Conservation (phyloP, 805 yeast genomes). For the Metschnikowia baotianmanensis region DNA sequence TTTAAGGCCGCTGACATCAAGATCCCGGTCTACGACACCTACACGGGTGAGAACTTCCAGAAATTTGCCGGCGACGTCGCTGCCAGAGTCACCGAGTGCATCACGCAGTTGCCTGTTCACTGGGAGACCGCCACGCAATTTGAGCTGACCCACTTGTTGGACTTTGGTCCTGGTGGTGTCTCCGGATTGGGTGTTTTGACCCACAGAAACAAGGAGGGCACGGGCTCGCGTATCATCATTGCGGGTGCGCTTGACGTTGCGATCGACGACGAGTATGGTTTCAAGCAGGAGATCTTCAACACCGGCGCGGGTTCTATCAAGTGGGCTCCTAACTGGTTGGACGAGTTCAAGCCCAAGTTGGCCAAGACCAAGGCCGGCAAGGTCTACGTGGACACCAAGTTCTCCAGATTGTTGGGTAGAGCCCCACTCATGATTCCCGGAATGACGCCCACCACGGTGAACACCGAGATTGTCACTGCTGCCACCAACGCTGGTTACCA, state of each 20-base stretch:
- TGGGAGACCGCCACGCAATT: slow-evolving; percentile 92
- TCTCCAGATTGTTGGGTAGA: slow-evolving; percentile 86
- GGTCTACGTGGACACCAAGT: slow-evolving; percentile 87
- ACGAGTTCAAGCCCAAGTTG: slow-evolving; percentile 83
- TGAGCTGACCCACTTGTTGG: slow-evolving; percentile 82
- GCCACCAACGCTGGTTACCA: slow-evolving; percentile 95
- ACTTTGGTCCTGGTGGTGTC: slow-evolving; percentile 98
- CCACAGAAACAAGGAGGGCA: slow-evolving; percentile 97
- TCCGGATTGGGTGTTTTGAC: slow-evolving; percentile 96
- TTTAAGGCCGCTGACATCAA: slow-evolving; percentile 55
- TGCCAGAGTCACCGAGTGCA: slow-evolving; percentile 73
- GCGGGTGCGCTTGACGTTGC: slow-evolving; percentile 82
- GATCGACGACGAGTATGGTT: slow-evolving; percentile 84
- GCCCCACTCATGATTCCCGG: slow-evolving; percentile 98
- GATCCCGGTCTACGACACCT: slow-evolving; percentile 92
- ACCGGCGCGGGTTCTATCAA: slow-evolving; percentile 60
- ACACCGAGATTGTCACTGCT: slow-evolving; percentile 91
- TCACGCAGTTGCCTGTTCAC: slow-evolving; percentile 84
- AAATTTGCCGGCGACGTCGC: slow-evolving; percentile 43
- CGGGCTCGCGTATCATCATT: slow-evolving; percentile 91
- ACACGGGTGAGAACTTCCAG: slow-evolving; percentile 76
- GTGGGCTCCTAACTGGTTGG: slow-evolving; percentile 88
- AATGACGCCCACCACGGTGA: slow-evolving; percentile 98
- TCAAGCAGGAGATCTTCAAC: slow-evolving; percentile 92
- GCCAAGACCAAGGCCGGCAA: slow-evolving; percentile 68